Evolutionary conservation across 352 stramenopile genomes (phyloP).

Genomic region (Pythium oligandrum): DNA sequence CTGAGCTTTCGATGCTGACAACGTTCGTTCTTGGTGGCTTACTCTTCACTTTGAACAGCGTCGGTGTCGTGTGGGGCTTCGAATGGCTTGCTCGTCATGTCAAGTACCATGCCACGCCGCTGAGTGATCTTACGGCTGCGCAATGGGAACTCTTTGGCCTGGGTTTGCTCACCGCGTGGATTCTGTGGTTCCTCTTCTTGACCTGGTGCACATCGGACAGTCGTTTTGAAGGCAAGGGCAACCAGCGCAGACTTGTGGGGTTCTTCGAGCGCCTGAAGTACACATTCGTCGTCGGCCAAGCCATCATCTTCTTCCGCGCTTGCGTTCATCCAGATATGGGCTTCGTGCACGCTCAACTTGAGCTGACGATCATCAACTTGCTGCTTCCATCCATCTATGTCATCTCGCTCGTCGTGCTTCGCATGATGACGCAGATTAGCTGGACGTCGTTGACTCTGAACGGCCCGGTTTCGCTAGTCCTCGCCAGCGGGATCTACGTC

Average conservation of each 20-base stretch:
- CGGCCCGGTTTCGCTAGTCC: conserved; percentile 41
- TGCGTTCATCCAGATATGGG: conserved; percentile 81
- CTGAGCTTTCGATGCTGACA: conserved; percentile 36
- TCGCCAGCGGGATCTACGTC: conserved; percentile 47
- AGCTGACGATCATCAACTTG: conserved; percentile 88
- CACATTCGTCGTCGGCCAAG: conserved; percentile 73
- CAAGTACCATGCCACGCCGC: conserved; percentile 52
- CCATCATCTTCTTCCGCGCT: conserved; percentile 72
- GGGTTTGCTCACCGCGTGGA: conserved; percentile 69
- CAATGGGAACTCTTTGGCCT: conserved; percentile 84
- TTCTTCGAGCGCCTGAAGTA: conserved; percentile 82
- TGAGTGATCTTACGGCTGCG: conserved; percentile 57
- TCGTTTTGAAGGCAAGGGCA: conserved; percentile 48
- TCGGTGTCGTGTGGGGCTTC: conserved; percentile 59
- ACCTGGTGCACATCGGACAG: conserved; percentile 58
- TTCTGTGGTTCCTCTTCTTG: conserved; percentile 77
- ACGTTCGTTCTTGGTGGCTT: conserved; percentile 59
- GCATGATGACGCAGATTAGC: conserved; percentile 62
- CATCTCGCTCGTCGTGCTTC: conserved; percentile 72
- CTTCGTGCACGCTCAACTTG: conserved; percentile 82
- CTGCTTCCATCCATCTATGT: conserved; percentile 85
- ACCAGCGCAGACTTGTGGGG: conserved; percentile 52
- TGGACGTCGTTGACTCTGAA: conserved; percentile 37
- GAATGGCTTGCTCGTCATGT: conserved; percentile 80
- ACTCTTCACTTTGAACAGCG: conserved; percentile 55